Evolutionary conservation across 2,329 filamentous ascomycete species (phyloP).

Genomic region (Chaetomium strumarium): DNA sequence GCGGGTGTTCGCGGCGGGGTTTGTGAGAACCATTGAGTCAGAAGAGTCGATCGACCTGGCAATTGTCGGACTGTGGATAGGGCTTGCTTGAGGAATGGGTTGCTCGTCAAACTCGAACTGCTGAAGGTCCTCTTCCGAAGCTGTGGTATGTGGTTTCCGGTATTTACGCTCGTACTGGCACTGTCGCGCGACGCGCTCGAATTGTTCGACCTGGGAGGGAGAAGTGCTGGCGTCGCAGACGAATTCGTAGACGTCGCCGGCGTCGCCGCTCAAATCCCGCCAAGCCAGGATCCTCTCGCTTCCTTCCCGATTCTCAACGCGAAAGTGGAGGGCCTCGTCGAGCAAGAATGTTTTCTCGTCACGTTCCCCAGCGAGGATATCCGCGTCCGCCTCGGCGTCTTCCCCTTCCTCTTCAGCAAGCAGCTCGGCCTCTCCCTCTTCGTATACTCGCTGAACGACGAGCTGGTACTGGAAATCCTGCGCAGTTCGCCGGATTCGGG

Average conservation of each 20-base stretch:
- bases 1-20: constrained; percentile 41
- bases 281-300: constrained; percentile 87
- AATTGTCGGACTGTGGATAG: constrained; percentile 53
- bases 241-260: constrained; percentile 95
- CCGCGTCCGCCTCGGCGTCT: constrained; percentile 68
- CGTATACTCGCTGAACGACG: constrained; percentile 91
- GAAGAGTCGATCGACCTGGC: constrained; percentile 51
- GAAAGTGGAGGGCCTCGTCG: constrained; percentile 85
- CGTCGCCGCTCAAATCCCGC: constrained; percentile 90
- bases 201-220: constrained; percentile 66
- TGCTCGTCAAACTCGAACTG: constrained; percentile 73
- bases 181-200: constrained; percentile 77
- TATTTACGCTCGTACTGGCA: constrained; percentile 98
- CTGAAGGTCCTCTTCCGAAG: constrained; percentile 71
- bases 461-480: constrained; percentile 98
- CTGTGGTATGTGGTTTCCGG: constrained; percentile 69
- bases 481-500: constrained; percentile 84
- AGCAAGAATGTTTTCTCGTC: constrained; percentile 97
- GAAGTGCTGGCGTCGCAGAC: constrained; percentile 76
- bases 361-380: constrained; percentile 70
- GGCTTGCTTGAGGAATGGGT: constrained; percentile 59
- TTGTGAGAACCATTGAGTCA: constrained; percentile 50
- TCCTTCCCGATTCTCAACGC: constrained; percentile 72
- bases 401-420: constrained; percentile 84
- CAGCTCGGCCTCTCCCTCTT: constrained; percentile 92